phyloP scores from a whole-genome alignment of 345 rosid genomes.

The Citrus mangshanensis region DNA sequence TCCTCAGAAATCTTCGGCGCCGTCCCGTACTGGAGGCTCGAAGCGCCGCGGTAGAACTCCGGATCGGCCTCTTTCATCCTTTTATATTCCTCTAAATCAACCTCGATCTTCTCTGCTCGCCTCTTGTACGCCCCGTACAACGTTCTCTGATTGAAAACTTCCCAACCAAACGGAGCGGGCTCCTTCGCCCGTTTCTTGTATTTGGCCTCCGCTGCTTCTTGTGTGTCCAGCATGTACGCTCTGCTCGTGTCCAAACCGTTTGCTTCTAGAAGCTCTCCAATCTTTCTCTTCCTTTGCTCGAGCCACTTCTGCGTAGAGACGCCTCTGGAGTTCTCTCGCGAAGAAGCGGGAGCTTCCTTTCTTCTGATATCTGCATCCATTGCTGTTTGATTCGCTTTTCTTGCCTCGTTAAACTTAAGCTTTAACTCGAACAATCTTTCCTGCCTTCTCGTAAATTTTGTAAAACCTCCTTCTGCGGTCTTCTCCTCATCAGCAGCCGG shows the following conservation, averaged over 20 bases:
- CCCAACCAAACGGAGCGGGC: constrained; percentile 95
- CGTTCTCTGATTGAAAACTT: constrained; percentile 90
- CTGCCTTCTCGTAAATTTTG: constrained; percentile 78
- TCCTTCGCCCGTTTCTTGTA: constrained; percentile 96
- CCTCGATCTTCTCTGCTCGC: constrained; percentile 32
- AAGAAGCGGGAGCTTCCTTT: constrained; percentile 52
- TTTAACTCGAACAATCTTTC: constrained; percentile 70
- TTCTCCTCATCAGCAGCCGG: constrained; percentile 29
- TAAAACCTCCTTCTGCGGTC: constrained; percentile 43
- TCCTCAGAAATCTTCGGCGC: constrained; percentile 79
- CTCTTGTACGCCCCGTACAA: constrained; percentile 86
- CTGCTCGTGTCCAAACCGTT: constrained; percentile 83
- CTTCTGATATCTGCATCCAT: constrained; percentile 83
- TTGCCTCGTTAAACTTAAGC: constrained; percentile 87
- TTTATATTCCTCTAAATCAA: constrained; percentile 78
- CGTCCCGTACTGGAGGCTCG: constrained; percentile 91
- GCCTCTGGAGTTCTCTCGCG: constrained; percentile 62
- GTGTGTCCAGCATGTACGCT: constrained; percentile 88
- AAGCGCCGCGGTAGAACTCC: constrained; percentile 93
- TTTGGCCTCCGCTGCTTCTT: constrained; percentile 81
- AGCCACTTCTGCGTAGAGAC: constrained; percentile 91
- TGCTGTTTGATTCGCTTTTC: constrained; percentile 85
- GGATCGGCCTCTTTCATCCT: constrained; percentile 96
- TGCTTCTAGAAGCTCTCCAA: constrained; percentile 84
- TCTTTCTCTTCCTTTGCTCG: constrained; percentile 80